Conservation (phyloP, 306 rosid species). For the Fagus sylvatica region DNA sequence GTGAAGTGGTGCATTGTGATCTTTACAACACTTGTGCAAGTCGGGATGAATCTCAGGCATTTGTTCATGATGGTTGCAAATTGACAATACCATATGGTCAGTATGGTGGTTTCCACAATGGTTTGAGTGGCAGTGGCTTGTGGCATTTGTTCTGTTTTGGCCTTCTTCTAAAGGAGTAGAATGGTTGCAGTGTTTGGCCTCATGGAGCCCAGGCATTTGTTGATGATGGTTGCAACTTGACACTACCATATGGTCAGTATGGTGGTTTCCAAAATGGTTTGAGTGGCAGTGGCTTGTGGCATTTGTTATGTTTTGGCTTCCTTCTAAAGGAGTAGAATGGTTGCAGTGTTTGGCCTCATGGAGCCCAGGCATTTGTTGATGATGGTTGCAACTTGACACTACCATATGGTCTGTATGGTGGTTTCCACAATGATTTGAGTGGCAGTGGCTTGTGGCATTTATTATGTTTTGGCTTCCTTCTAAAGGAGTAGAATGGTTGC, state of each 20-base stretch:
- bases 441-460: constrained; percentile 29
- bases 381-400: constrained; percentile 19
- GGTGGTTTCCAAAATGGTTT: no score
- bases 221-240: constrained; percentile 38
- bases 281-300: no score
- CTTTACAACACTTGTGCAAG: constrained; percentile 7
- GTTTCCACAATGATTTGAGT: constrained; percentile 32
- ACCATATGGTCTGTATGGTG: not conserved
- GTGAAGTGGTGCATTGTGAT: constrained; percentile 1
- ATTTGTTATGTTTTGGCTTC: no score
- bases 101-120: constrained; percentile 27
- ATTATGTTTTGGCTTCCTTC: constrained; percentile 6
- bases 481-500: constrained; percentile 23
- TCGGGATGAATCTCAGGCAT: constrained; percentile 24
- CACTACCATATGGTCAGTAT: constrained; percentile 31
- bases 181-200: no score
- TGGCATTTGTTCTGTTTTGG: not conserved
- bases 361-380: constrained; percentile 15
- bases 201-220: no score
- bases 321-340: no score
- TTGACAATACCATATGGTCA: constrained; percentile 2
- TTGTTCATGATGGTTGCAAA: constrained; percentile 21
- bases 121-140: constrained; percentile 38
- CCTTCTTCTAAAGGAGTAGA: no score
- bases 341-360: constrained; percentile 15